phyloP scores from a whole-genome alignment of 1,284 basidiomycete genomes.

The Somion occarium region DNA sequence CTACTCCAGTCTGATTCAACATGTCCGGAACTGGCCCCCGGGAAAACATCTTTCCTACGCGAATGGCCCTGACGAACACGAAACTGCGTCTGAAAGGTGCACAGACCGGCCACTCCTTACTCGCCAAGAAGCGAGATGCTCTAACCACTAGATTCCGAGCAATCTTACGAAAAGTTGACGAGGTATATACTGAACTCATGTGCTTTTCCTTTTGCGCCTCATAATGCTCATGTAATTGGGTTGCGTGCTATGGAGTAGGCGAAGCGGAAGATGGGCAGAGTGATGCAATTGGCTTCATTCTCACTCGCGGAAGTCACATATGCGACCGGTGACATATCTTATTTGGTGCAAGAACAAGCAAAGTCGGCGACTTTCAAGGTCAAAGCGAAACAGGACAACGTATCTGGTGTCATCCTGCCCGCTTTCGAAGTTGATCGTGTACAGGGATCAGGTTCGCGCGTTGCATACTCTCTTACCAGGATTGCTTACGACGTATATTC shows the following conservation, averaged over 20 bases:
- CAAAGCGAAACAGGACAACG: constrained; percentile 96
- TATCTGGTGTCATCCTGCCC: constrained; percentile 95
- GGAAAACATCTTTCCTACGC: constrained; percentile 91
- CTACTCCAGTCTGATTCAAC: too few species aligned
- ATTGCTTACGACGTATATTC: not conserved
- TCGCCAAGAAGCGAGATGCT: constrained; percentile 97
- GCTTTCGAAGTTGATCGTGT: constrained; percentile 91
- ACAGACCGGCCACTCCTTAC: constrained; percentile 94
- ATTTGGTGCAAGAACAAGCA: constrained; percentile 89
- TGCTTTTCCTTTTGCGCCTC: constrained; percentile 3
- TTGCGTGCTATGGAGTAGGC: constrained; percentile 74
- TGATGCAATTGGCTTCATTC: constrained; percentile 98
- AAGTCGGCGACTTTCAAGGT: constrained; percentile 93
- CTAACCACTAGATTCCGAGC: constrained; percentile 89
- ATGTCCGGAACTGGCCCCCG: constrained; percentile 90
- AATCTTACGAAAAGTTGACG: constrained; percentile 90
- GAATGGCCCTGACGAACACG: constrained; percentile 93
- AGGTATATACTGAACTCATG: constrained; percentile 49
- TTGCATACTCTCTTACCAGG: not conserved
- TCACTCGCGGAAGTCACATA: constrained; percentile 98
- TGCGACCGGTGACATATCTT: constrained; percentile 95
- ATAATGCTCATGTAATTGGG: not conserved
- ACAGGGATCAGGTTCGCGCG: constrained; percentile 62
- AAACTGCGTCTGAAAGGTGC: constrained; percentile 94
- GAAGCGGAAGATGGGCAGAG: constrained; percentile 97